phyloP scores from a whole-genome alignment of 768 basidiomycete genomes.

The Porpolomopsis calyptriformis region DNA sequence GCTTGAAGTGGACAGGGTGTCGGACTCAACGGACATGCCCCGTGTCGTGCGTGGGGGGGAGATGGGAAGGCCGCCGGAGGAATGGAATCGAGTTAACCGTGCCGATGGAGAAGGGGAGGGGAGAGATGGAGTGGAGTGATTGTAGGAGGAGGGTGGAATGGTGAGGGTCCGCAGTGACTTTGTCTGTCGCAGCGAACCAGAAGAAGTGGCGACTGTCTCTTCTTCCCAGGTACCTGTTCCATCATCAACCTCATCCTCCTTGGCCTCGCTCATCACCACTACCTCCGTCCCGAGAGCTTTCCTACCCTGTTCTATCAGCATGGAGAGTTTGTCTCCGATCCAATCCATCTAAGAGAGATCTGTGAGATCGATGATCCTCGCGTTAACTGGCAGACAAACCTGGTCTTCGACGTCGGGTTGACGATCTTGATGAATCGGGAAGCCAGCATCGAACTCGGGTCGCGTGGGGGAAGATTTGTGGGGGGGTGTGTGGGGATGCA shows the following conservation, averaged over 20 bases:
- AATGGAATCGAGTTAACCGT: conserved; percentile 24
- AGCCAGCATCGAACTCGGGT: conserved; percentile 36
- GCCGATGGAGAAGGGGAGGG: conserved; percentile 20
- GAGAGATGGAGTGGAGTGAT: conserved; percentile 13
- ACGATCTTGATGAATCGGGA: conserved; percentile 22
- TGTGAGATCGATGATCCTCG: background rate
- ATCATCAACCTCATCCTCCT: conserved; percentile 71
- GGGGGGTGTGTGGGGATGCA: conserved; percentile 9
- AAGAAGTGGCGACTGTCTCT: conserved; percentile 28
- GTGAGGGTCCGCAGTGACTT: conserved; percentile 15
- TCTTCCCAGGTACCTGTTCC: conserved; percentile 70
- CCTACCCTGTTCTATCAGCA: conserved; percentile 70
- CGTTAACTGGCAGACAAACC: conserved; percentile 19
- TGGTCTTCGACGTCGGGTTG: conserved; percentile 33
- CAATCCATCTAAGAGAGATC: conserved; percentile 57
- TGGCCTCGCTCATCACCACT: conserved; percentile 63
- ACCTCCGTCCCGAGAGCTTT: conserved; percentile 68
- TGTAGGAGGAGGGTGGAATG: conserved; percentile 17
- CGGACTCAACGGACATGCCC: conserved; percentile 28
- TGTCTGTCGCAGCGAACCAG: conserved; percentile 18
- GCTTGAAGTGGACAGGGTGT: conserved; percentile 14
- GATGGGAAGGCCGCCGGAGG: conserved; percentile 10
- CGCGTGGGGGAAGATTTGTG: conserved; percentile 21
- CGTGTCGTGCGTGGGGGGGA: conserved; percentile 15
- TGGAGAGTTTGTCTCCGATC: conserved; percentile 61